A percentile compares a stretch with the other conserved stretches of the same genome.
Conservation (phyloP, 108 stramenopile species). For the Discostella stelligeroides region DNA sequence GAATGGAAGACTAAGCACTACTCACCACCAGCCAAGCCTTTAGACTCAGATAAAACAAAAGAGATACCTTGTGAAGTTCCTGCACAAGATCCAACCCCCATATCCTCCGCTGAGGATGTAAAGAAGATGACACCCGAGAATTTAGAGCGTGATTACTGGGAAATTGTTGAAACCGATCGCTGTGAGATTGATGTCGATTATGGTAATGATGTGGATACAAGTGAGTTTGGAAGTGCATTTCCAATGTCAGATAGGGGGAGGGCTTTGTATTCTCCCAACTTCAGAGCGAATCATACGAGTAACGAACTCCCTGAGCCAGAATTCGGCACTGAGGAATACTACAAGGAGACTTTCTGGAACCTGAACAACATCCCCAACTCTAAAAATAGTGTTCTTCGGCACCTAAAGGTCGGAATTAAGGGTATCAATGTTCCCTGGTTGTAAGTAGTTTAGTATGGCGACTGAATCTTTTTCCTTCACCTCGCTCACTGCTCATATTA, state of each 20-base stretch:
- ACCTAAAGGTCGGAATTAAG: constrained; percentile 90
- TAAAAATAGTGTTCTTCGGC: constrained; percentile 85
- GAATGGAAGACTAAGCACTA: constrained; percentile 70
- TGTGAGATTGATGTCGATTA: constrained; percentile 88
- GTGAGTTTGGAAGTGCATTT: constrained; percentile 90
- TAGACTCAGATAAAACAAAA: constrained; percentile 23
- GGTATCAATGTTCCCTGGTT: constrained; percentile 98
- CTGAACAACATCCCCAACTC: constrained; percentile 95
- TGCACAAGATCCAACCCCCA: constrained; percentile 5
- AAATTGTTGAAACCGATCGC: constrained; percentile 85
- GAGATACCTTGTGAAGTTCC: constrained; percentile 8
- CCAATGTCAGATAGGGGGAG: constrained; percentile 81
- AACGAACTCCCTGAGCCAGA: constrained; percentile 65
- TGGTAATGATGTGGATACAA: constrained; percentile 94
- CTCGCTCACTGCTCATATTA: not conserved
- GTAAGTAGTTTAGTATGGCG: constrained; percentile 22
- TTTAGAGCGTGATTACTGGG: constrained; percentile 96
- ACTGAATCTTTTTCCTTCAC: not conserved
- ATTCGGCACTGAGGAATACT: constrained; percentile 86
- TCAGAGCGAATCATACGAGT: constrained; percentile 44
- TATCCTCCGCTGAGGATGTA: constrained; percentile 4
- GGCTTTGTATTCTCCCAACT: constrained; percentile 55
- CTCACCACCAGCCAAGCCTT: constrained; percentile 32
- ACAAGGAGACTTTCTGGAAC: constrained; percentile 96
- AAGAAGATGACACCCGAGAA: constrained; percentile 56